phyloP scores from a whole-genome alignment of 164 flowering plant species.

The Hamamelis virginiana region DNA sequence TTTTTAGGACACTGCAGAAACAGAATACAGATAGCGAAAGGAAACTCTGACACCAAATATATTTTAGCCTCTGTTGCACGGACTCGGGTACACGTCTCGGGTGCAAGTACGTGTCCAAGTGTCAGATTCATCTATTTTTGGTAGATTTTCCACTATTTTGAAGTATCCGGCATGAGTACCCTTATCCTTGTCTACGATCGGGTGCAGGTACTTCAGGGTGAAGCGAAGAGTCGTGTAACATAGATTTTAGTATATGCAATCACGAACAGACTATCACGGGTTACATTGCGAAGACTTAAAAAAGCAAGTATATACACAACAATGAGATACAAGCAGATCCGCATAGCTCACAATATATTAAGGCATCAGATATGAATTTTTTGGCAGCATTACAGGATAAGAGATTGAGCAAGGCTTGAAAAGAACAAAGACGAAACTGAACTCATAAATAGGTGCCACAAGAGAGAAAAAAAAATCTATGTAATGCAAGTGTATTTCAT shows the following conservation, averaged over 20 bases:
- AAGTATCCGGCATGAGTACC: too few species aligned
- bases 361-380: background rate
- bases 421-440: background rate
- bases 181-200: too few species aligned
- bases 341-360: background rate
- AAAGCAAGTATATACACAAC: background rate
- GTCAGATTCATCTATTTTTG: too few species aligned
- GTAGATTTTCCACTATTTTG: too few species aligned
- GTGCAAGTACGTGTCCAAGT: too few species aligned
- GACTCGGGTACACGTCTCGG: too few species aligned
- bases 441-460: background rate
- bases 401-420: background rate
- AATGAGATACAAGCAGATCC: background rate
- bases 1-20: constrained; percentile 1
- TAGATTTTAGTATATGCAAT: background rate
- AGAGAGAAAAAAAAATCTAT: background rate
- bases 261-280: background rate
- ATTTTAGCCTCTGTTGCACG: too few species aligned
- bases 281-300: background rate
- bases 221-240: too few species aligned
- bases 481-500: background rate
- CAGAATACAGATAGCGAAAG: background rate
- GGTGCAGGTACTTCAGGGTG: too few species aligned
- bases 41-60: background rate
- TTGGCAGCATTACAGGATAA: background rate